Evolutionary conservation across 176 grass and related monocot species (phyloP), one percentile per base, ranked within the genome.

Genomic region (Canna indica): DNA sequence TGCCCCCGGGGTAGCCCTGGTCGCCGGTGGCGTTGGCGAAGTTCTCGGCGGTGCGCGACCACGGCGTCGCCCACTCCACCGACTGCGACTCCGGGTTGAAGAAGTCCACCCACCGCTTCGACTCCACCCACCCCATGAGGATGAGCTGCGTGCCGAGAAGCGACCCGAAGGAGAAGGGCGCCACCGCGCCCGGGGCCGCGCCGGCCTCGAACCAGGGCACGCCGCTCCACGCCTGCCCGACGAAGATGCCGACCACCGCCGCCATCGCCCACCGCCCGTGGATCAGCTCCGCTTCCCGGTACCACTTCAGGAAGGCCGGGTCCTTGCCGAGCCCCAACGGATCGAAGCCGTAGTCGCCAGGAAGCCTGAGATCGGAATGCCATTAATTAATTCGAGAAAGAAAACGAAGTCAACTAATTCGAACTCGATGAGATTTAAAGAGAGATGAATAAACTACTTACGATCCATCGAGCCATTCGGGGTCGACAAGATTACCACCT

Each of bases 41-140:
- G 88, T 99, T 99, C 45, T 93, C 89, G 57, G 89, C 69, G 3
- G 89, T 90, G 75, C 86, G 88, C 6, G 89, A 99, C 94, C 94
- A 99, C 1, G 94, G 94, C 5, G 89, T 99, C 63, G 89, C 94
- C 94, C 94, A 99, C 77, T 90, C 86, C 3, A 93, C 78, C 36
- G 89, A 46, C 79, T 99, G 94, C 27, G 94, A 99, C 70, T 99
- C 89, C 46, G 82, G 94, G 79, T 93, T 93, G 94, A 99, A 99
- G 89, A 97, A 97, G 84, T 97, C 94, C 14, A 93, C 94, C 94
- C 94, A 97, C 24, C 94, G 84, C 85, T 97, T 97, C 1, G 94
- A 87, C 72, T 97, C 94, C 4, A 97, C 94, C 94, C 94, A 93
- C 6, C 94, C 94, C 94, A 97, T 97, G 35, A 97, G 94, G 75